Percentiles rank a stretch among this genome's conserved stretches.
Evolutionary conservation across 2,329 filamentous ascomycete genomes (phyloP).

Genomic region (Calonectria honghensis): DNA sequence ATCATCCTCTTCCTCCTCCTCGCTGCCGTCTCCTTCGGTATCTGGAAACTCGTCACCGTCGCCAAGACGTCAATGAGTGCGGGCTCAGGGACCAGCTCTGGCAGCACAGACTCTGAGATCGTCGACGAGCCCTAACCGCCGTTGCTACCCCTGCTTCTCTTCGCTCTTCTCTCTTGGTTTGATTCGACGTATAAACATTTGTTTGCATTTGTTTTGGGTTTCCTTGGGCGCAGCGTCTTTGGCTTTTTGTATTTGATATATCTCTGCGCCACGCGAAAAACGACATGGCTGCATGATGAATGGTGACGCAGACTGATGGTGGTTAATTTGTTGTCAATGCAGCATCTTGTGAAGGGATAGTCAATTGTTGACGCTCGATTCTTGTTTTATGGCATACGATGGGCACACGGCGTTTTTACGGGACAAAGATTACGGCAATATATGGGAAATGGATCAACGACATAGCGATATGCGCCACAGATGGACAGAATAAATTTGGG

Average conservation of each 20-base stretch:
- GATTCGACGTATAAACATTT: slow-evolving; percentile 23
- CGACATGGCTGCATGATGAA: slow-evolving; percentile 18
- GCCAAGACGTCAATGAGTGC: slow-evolving; percentile 67
- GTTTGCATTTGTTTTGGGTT: slow-evolving; percentile 12
- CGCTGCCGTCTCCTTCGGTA: slow-evolving; percentile 77
- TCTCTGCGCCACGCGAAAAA: slow-evolving; percentile 9
- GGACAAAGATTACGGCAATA: slow-evolving; percentile 14
- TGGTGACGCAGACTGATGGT: slow-evolving; percentile 8
- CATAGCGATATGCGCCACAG: slow-evolving; percentile 27
- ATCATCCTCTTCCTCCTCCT: slow-evolving; percentile 80
- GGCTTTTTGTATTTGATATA: not conserved
- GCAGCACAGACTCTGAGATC: slow-evolving; percentile 52
- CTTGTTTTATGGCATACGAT: slow-evolving; percentile 20
- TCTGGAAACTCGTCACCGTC: slow-evolving; percentile 76
- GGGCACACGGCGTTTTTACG: slow-evolving; percentile 21
- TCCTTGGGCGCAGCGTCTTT: slow-evolving; percentile 22
- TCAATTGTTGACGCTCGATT: not conserved
- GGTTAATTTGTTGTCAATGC: slow-evolving; percentile 35
- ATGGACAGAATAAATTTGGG: slow-evolving; percentile 21
- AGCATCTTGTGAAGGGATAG: not conserved
- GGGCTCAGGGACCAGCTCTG: slow-evolving; percentile 58
- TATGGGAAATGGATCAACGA: slow-evolving; percentile 28
- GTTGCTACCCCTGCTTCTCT: slow-evolving; percentile 5
- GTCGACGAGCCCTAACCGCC: slow-evolving; percentile 42
- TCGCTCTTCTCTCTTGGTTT: not conserved